A percentile compares a stretch with the other conserved stretches of the same genome.
Evolutionary conservation across 345 rosid genomes (phyloP).

Genomic region (Lumnitzera racemosa): DNA sequence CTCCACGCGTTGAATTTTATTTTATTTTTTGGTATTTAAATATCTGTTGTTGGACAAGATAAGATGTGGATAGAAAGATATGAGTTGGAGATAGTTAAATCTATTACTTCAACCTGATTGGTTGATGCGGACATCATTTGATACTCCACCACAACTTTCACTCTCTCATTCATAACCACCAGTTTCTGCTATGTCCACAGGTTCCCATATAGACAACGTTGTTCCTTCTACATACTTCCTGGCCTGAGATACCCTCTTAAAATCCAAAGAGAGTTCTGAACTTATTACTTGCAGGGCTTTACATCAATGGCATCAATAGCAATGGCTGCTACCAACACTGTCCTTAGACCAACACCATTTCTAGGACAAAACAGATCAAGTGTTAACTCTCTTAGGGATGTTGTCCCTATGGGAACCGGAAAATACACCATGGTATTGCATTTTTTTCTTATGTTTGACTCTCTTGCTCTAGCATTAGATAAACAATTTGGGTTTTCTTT

Average conservation of each 20-base stretch:
- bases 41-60: conserved; percentile 6
- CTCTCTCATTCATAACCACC: conserved; percentile 11
- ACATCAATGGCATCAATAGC: conserved; percentile 18
- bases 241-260: not conserved
- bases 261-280: not conserved
- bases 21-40: not conserved
- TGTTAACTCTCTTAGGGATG: conserved; percentile 64
- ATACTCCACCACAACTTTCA: conserved; percentile 35
- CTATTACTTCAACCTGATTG: conserved; percentile 56
- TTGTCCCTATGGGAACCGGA: conserved; percentile 50
- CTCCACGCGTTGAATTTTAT: not conserved
- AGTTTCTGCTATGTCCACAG: conserved; percentile 4
- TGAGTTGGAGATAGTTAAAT: conserved; percentile 52
- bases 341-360: conserved; percentile 53
- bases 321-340: conserved; percentile 56
- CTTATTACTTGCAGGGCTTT: not conserved
- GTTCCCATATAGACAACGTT: not conserved
- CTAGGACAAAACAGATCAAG: conserved; percentile 57
- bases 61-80: conserved; percentile 64
- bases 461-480: not conserved
- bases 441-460: not conserved
- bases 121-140: conserved; percentile 22
- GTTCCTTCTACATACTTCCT: conserved; percentile 9
- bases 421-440: conserved; percentile 65
- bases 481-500: not conserved